Evolutionary conservation across 805 yeast species (phyloP), one percentile per base, ranked within the genome.

Genomic region (Kluyveromyces nonfermentans): DNA sequence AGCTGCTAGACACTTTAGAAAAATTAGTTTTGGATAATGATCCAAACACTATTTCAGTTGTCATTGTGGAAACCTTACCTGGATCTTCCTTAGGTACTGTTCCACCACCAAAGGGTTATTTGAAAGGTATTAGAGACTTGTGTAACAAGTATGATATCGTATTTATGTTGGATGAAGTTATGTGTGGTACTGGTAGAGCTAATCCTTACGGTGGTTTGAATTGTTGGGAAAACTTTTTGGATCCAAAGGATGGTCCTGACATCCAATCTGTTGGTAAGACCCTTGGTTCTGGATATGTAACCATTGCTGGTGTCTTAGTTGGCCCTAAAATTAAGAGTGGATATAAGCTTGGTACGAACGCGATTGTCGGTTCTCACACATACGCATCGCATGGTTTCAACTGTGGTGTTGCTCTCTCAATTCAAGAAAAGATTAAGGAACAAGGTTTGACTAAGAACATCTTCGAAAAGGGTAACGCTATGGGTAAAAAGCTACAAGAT

Each of bases 131-230:
- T 35, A 59, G 72, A 42, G 69, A 63, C 35, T 55, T 75, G 41
- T 73, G 78, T 53, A 69, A 71, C 57, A 74, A 74, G 54, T 74
- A 74, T 56, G 78, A 73, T 36, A 66, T 72, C 33, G 56, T 74
- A 34, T 61, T 75, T 51, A 65, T 72, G 61, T 59, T 73, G 40
- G 80, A 75, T 51, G 80, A 76, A 59, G 75, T 74, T 36, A 74
- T 75, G 78, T 74, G 77, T 54, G 80, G 80, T 30, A 68, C 73
- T 33, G 80, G 79, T 18, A 68, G 80, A 53, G 61, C 69, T 47
- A 53, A 55, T 46, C 60, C 62, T 14, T 51, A 56, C 36, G 78
- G 79, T 32, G 65, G 67, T 22, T 64, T 67, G 48, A 67, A 63
- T 58, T 73, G 73, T 46, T 73, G 74, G 70, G 74, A 71, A 52